A percentile compares a stretch with the other conserved stretches of the same genome.
Evolutionary conservation across 192 early-diverging fungal genomes (phyloP).

Genomic region (Gaertneriomyces sp.): DNA sequence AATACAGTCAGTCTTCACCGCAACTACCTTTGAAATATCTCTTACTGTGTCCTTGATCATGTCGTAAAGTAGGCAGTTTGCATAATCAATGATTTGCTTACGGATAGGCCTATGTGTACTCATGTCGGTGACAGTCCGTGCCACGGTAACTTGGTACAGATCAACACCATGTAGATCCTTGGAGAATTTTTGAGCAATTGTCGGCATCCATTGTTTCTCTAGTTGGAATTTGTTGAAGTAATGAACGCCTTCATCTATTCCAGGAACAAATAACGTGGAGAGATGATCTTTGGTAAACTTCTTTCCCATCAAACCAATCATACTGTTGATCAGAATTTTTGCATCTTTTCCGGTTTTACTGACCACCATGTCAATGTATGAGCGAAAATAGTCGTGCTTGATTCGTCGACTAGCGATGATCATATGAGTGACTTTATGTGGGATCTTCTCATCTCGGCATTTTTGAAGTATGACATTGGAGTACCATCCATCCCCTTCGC

Average conservation of each 20-base stretch:
- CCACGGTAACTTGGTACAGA: conserved; percentile 2
- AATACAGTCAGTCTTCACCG: conserved; percentile 22
- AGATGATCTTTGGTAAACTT: not conserved
- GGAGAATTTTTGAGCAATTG: conserved; percentile 1
- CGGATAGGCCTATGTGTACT: conserved; percentile 5
- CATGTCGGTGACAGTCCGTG: not conserved
- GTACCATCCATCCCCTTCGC: conserved; percentile 11
- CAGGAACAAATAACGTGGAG: not conserved
- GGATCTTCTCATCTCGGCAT: conserved; percentile 6
- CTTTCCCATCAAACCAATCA: conserved; percentile 7
- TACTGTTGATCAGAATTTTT: conserved; percentile 12
- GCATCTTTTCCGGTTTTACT: conserved; percentile 7
- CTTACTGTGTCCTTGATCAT: conserved; percentile 14
- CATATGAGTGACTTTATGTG: conserved; percentile 12
- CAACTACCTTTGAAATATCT: conserved; percentile 6
- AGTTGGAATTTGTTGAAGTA: conserved; percentile 2
- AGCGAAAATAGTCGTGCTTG: not conserved
- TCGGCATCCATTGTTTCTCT: not conserved
- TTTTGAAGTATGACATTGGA: conserved; percentile 6
- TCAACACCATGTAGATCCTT: conserved; percentile 12
- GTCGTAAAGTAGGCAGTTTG: conserved; percentile 21
- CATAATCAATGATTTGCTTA: conserved; percentile 23
- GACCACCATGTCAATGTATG: conserved; percentile 4
- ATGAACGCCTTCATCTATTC: not conserved
- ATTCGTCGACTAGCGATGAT: conserved; percentile 8